These are phyloP conservation scores for Mucor indicus DNA, from an alignment of 371 early-diverging fungal genomes.

Conservation along the genomic window DNA sequence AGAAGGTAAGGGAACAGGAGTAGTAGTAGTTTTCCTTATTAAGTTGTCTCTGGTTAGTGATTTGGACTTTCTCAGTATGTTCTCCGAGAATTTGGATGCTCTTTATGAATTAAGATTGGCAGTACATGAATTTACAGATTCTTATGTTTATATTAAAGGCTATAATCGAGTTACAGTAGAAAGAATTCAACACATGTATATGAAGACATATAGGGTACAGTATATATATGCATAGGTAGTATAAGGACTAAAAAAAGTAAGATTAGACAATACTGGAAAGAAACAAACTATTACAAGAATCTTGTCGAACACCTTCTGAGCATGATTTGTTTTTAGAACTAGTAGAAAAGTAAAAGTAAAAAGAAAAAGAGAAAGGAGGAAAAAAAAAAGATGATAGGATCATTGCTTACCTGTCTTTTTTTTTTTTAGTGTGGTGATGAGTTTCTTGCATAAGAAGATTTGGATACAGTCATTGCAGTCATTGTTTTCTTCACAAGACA, in stretches of 20 bases:
- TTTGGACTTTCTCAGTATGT: constrained; percentile 55
- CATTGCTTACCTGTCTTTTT: background rate
- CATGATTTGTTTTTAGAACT: constrained; percentile 55
- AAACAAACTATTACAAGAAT: constrained; percentile 36
- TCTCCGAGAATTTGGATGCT: constrained; percentile 50
- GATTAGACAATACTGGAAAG: constrained; percentile 41
- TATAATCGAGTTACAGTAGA: constrained; percentile 53
- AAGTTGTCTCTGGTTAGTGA: constrained; percentile 32
- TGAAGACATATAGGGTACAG: constrained; percentile 44
- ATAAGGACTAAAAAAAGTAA: background rate
- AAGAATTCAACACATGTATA: constrained; percentile 59
- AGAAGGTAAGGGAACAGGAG: constrained; percentile 36
- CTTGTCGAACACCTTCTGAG: constrained; percentile 50
- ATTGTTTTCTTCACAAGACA: constrained; percentile 40
- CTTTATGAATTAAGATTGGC: constrained; percentile 46
- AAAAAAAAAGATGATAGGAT: background rate
- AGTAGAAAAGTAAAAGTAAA: constrained; percentile 53
- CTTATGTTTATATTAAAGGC: constrained; percentile 63
- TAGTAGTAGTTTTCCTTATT: background rate
- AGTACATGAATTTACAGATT: constrained; percentile 56
- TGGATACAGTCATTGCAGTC: constrained; percentile 56
- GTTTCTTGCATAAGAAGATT: constrained; percentile 59
- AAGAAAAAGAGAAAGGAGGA: background rate
- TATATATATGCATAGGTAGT: background rate
- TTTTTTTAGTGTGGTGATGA: constrained; percentile 50